phyloP scores from a whole-genome alignment of 169 alveolate species.

The Plasmodium malariae region DNA sequence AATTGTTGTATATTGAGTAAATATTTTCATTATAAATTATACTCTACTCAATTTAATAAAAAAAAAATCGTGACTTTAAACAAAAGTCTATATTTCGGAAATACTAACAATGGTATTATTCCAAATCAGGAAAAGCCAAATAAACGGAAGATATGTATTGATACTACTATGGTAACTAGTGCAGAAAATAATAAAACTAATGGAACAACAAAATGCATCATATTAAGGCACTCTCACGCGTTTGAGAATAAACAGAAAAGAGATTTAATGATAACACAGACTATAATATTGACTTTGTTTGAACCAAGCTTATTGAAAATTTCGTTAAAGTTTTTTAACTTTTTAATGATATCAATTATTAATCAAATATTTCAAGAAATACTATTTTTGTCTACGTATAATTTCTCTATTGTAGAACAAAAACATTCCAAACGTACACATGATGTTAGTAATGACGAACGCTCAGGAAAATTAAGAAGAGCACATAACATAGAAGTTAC shows the following conservation, averaged over 20 bases:
- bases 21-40: constrained; percentile 12
- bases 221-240: neutral
- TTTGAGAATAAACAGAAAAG: constrained; percentile 5
- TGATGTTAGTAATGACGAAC: constrained; percentile 9
- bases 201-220: neutral
- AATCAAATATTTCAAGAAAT: constrained; percentile 54
- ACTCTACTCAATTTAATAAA: neutral
- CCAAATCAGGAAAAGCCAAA: neutral
- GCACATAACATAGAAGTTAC: no score
- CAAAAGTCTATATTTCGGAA: neutral
- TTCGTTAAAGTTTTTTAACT: constrained; percentile 52
- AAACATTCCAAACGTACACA: neutral
- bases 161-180: no score
- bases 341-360: constrained; percentile 33
- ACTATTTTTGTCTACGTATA: constrained; percentile 11
- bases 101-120: neutral
- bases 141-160: neutral
- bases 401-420: neutral
- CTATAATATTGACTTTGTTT: constrained; percentile 38
- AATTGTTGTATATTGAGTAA: constrained; percentile 35
- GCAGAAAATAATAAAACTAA: neutral
- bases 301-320: constrained; percentile 52
- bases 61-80: neutral
- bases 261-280: constrained; percentile 27
- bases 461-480: neutral